A percentile compares a stretch with the other conserved stretches of the same genome.
These are phyloP conservation scores for Omphalotus olearius DNA, from an alignment of 1,284 basidiomycete species.

Conservation along the genomic window DNA sequence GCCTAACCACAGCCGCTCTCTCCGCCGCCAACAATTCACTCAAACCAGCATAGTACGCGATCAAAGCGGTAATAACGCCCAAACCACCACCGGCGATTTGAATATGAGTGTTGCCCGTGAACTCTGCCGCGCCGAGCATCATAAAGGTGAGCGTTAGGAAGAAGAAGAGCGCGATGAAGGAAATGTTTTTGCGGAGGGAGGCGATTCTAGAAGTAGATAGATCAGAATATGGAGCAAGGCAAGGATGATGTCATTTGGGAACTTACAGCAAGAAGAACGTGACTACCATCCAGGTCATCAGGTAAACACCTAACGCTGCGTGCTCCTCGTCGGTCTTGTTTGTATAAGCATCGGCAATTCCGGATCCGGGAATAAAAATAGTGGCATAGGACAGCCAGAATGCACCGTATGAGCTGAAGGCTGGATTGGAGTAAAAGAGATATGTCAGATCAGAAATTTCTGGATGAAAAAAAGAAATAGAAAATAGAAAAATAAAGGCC, in stretches of 20 bases:
- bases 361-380: slow-evolving; percentile 61
- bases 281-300: slow-evolving; percentile 68
- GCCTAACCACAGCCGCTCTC: slow-evolving; percentile 37
- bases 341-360: slow-evolving; percentile 50
- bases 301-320: slow-evolving; percentile 63
- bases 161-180: slow-evolving; percentile 67
- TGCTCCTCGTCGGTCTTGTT: slow-evolving; percentile 35
- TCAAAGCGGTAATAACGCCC: slow-evolving; percentile 62
- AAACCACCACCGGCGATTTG: slow-evolving; percentile 44
- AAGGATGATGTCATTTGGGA: background rate
- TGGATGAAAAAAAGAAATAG: background rate
- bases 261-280: slow-evolving; percentile 61
- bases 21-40: slow-evolving; percentile 56
- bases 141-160: slow-evolving; percentile 67
- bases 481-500: background rate
- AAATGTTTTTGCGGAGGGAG: slow-evolving; percentile 61
- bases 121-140: slow-evolving; percentile 47
- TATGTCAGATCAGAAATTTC: background rate
- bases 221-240: slow-evolving; percentile 42
- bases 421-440: slow-evolving; percentile 35
- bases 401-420: slow-evolving; percentile 78
- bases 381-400: slow-evolving; percentile 82
- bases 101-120: slow-evolving; percentile 21
- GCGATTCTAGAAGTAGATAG: slow-evolving; percentile 50
- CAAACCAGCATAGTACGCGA: slow-evolving; percentile 68